These are phyloP conservation scores for Suhomyces xylopsoci DNA, from an alignment of 805 yeast genomes.

Conservation along the genomic window DNA sequence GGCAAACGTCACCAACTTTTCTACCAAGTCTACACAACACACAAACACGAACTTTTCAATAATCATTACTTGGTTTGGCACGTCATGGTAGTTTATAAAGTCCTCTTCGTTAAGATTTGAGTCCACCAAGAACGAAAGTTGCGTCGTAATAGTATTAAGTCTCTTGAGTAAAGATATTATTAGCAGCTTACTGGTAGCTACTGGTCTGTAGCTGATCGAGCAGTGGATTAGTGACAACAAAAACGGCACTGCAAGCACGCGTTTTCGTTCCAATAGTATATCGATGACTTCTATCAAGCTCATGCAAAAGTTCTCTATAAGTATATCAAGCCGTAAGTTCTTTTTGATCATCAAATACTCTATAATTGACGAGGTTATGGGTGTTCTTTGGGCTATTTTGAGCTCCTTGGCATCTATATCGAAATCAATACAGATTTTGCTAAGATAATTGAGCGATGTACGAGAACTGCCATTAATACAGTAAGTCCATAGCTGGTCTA, in stretches of 20 bases:
- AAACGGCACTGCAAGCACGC: slow-evolving; percentile 53
- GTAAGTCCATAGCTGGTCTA: slow-evolving; percentile 34
- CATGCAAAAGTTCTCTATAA: slow-evolving; percentile 40
- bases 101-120: slow-evolving; percentile 25
- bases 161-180: slow-evolving; percentile 15
- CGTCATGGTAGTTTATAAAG: slow-evolving; percentile 25
- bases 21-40: slow-evolving; percentile 56
- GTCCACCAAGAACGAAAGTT: slow-evolving; percentile 26
- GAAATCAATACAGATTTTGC: slow-evolving; percentile 28
- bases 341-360: slow-evolving; percentile 44
- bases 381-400: slow-evolving; percentile 23
- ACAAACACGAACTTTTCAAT: slow-evolving; percentile 50
- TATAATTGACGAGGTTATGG: slow-evolving; percentile 39
- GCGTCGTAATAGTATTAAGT: slow-evolving; percentile 15
- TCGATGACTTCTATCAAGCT: slow-evolving; percentile 24
- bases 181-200: slow-evolving; percentile 48
- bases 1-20: slow-evolving; percentile 35
- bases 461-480: slow-evolving; percentile 36
- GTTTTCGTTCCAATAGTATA: slow-evolving; percentile 22
- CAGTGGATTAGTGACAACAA: slow-evolving; percentile 56
- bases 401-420: slow-evolving; percentile 17
- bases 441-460: slow-evolving; percentile 29
- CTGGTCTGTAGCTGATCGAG: slow-evolving; percentile 55
- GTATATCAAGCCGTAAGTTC: slow-evolving; percentile 47
- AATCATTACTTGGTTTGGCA: slow-evolving; percentile 28